Conservation (phyloP, 139 green algal species). For the Chlamydomonas incerta region DNA sequence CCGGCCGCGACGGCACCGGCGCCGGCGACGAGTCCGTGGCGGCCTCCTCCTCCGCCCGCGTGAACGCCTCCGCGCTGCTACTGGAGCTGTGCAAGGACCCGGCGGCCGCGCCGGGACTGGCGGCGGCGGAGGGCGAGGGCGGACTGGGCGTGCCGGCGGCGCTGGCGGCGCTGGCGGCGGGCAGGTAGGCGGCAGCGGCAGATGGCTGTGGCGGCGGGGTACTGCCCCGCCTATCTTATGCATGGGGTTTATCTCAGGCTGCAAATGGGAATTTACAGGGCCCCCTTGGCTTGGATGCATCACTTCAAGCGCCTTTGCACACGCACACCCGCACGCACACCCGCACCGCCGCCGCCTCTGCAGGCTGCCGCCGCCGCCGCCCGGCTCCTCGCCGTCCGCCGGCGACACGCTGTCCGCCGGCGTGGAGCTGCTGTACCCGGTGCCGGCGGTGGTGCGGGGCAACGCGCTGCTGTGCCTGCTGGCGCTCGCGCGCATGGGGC, state of each 20-base stretch:
- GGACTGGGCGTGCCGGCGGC: background rate
- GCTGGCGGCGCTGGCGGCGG: constrained; percentile 8
- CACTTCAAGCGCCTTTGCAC: no score
- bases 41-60: background rate
- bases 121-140: background rate
- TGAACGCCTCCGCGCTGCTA: constrained; percentile 19
- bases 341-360: no score
- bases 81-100: constrained; percentile 41
- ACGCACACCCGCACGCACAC: no score
- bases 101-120: background rate
- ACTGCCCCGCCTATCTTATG: no score
- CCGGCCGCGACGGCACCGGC: background rate
- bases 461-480: constrained; percentile 16
- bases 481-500: constrained; percentile 9
- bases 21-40: constrained; percentile 7
- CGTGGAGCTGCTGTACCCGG: constrained; percentile 22
- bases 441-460: constrained; percentile 4
- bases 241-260: no score
- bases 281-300: no score
- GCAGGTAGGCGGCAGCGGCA: background rate
- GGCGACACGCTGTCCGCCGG: constrained; percentile 1
- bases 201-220: no score
- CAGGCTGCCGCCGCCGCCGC: no score
- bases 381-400: background rate
- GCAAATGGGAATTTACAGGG: no score